phyloP scores from a whole-genome alignment of 2,329 filamentous ascomycete species.

The Nannizzia gypsea region DNA sequence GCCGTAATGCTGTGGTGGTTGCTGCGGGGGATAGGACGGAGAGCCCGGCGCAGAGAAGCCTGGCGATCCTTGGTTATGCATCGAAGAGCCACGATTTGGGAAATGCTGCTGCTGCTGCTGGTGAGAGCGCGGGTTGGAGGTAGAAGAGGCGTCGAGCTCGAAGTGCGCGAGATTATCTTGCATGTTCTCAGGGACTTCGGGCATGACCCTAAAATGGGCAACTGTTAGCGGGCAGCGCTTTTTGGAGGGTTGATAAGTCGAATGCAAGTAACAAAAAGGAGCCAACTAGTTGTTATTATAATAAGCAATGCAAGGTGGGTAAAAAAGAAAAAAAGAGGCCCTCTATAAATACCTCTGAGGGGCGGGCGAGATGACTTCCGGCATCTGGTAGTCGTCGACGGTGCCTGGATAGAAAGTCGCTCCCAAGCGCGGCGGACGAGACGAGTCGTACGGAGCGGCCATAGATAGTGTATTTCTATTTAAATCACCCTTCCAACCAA shows the following conservation, averaged over 20 bases:
- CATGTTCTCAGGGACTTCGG: constrained; percentile 93
- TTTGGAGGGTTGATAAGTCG: neutral
- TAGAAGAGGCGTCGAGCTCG: constrained; percentile 58
- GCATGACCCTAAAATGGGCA: constrained; percentile 57
- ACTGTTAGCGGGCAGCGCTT: neutral
- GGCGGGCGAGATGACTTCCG: constrained; percentile 56
- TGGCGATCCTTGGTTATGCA: constrained; percentile 15
- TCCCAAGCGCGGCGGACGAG: constrained; percentile 35
- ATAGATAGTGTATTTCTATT: constrained; percentile 15
- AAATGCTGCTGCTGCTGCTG: constrained; percentile 21
- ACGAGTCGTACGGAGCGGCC: constrained; percentile 27
- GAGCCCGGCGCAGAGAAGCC: constrained; percentile 9
- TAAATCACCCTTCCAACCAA: neutral
- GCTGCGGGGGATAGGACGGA: neutral
- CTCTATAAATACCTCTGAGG: constrained; percentile 51
- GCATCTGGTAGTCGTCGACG: constrained; percentile 57
- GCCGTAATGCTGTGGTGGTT: constrained; percentile 2
- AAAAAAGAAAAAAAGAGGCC: neutral
- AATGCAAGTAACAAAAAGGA: neutral
- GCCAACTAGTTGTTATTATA: neutral
- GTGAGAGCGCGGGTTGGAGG: constrained; percentile 25
- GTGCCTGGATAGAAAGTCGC: constrained; percentile 59
- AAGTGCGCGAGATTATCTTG: constrained; percentile 86
- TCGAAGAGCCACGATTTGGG: constrained; percentile 28
- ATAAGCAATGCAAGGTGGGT: too few species aligned